Evolutionary conservation across 257 asterid species (phyloP).

Genomic region (Lithospermum erythrorhizon): DNA sequence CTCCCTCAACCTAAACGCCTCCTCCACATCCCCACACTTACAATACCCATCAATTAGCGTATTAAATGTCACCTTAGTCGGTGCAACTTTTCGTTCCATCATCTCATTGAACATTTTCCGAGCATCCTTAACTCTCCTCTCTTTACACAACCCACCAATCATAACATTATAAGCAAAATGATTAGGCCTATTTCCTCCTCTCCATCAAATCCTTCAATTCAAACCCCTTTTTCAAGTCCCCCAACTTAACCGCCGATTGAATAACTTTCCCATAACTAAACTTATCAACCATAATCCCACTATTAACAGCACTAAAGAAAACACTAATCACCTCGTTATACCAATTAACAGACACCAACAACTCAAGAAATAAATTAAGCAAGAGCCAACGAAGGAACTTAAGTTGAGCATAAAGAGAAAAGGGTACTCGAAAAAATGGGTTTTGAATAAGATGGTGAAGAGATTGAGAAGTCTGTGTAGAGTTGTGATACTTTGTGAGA

Average conservation of each 20-base stretch:
- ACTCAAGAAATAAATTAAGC: slow-evolving; percentile 50
- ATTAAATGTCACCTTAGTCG: slow-evolving; percentile 53
- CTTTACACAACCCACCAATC: slow-evolving; percentile 70
- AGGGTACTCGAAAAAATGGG: slow-evolving; percentile 34
- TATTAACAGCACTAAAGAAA: slow-evolving; percentile 36
- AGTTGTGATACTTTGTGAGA: slow-evolving; percentile 41
- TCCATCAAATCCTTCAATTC: slow-evolving; percentile 44
- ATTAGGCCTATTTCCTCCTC: slow-evolving; percentile 26
- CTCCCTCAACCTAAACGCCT: slow-evolving; percentile 42
- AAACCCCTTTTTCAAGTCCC: slow-evolving; percentile 42
- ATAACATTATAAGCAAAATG: slow-evolving; percentile 70
- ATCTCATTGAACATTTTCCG: slow-evolving; percentile 63
- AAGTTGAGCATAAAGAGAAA: slow-evolving; percentile 40
- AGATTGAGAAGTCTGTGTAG: slow-evolving; percentile 22
- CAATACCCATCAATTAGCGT: slow-evolving; percentile 69
- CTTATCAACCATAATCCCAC: slow-evolving; percentile 45
- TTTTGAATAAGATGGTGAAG: slow-evolving; percentile 29
- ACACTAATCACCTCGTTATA: slow-evolving; percentile 33
- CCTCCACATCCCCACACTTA: slow-evolving; percentile 50
- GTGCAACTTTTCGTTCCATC: slow-evolving; percentile 37
- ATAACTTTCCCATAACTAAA: slow-evolving; percentile 63
- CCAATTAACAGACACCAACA: slow-evolving; percentile 31
- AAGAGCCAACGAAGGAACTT: slow-evolving; percentile 48
- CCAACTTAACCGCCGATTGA: slow-evolving; percentile 57
- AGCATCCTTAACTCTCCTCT: slow-evolving; percentile 55